Evolutionary conservation across 768 basidiomycete species (phyloP), one percentile per base, ranked within the genome.

Genomic region (Termitomyces sp.): DNA sequence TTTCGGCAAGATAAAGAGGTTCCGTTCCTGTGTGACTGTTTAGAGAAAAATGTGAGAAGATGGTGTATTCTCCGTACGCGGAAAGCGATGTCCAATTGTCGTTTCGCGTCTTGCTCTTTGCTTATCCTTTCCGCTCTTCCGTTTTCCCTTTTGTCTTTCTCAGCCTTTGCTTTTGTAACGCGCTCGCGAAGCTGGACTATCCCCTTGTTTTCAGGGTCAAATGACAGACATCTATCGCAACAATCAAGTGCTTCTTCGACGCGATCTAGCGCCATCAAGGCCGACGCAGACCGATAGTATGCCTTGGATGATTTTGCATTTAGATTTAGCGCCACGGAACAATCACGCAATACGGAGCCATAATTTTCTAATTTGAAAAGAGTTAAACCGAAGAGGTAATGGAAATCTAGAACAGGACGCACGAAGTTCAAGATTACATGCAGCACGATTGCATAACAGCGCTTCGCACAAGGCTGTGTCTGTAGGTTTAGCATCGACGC

Each of bases 381-480:
- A 34, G 41, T 52, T 37, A 27, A 58, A 27, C 39, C 16, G 16
- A 56, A 46, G 54, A 56, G 16, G n/a, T n/a, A 37, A 58, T 53
- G 12, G 42, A 22, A 34, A 47, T 39, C 20, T 24, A 20, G 49
- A 49, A 51, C 33, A 18, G 34, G 27, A 69, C 88, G 67, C 63
- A 93, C 94, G 76, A 20, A 95, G 80, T 69, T 93, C 92, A 18
- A 98, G 79, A 68, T 98, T 95, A 62, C 93, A 95, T 7, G 94
- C 95, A 5, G 96, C 94, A 44, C 95, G 84, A 72, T 99, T 99
- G 68, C 87, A 86, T 46, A 92, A 75, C 22, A 99, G 76, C 0
- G 86, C 86, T 63, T 89, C 88, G 47, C 75, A 75, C 11, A 93
- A 65, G 15, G 64, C 61, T 8, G 62, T 57, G 63, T 92, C 85